Conservation (phyloP, 768 basidiomycete genomes). For the Obba rivulosa region DNA sequence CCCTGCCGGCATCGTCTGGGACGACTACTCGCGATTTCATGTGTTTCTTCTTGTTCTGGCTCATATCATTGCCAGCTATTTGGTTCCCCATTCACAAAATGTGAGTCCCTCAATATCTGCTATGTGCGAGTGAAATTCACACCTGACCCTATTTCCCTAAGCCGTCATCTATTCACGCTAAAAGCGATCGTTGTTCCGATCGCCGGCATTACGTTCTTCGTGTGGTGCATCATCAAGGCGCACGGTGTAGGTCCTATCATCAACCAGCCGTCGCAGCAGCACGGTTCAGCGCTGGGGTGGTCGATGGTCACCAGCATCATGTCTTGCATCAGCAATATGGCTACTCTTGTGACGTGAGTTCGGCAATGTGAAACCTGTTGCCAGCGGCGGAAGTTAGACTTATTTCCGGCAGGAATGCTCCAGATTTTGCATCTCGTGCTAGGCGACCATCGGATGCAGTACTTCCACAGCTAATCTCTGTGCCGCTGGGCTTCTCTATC, state of each 20-base stretch:
- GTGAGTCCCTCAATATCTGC: constrained; percentile 32
- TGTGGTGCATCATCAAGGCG: constrained; percentile 75
- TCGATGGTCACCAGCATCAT: constrained; percentile 67
- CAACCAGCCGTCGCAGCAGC: constrained; percentile 53
- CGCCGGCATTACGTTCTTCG: constrained; percentile 67
- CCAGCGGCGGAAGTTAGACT: not conserved
- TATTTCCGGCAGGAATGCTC: constrained; percentile 50
- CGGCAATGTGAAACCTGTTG: constrained; percentile 4
- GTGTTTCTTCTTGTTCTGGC: constrained; percentile 86
- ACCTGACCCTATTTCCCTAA: constrained; percentile 19
- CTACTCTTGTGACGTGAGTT: constrained; percentile 61
- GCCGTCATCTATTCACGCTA: constrained; percentile 73
- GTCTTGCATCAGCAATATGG: constrained; percentile 79
- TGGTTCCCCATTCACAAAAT: constrained; percentile 83
- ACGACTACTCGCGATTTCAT: constrained; percentile 72
- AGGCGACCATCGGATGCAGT: constrained; percentile 52
- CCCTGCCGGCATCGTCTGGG: constrained; percentile 67
- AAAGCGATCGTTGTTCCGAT: constrained; percentile 71
- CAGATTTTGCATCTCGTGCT: constrained; percentile 69
- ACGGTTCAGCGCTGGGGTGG: constrained; percentile 71
- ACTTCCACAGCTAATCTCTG: constrained; percentile 62
- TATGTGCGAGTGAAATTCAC: not conserved
- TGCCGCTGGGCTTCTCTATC: constrained; percentile 68
- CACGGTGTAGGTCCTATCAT: constrained; percentile 75
- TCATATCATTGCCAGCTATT: constrained; percentile 71